Conservation (phyloP, 2,329 filamentous ascomycete genomes). For the Sclerotinia borealis region DNA sequence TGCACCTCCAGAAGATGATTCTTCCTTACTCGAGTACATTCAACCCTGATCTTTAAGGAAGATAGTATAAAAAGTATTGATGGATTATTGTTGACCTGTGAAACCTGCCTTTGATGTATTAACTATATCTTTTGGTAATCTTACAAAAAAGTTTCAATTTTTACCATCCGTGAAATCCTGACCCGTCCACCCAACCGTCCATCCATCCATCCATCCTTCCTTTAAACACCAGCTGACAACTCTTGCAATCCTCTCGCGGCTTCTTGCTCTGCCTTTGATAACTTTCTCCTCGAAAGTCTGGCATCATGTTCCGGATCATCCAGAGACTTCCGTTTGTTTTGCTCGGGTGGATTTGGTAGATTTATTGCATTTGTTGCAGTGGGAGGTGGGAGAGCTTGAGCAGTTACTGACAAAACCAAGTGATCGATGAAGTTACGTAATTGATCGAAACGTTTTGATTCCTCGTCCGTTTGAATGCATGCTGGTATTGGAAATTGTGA, state of each 20-base stretch:
- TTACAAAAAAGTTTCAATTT: slow-evolving; percentile 7
- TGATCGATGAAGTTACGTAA: slow-evolving; percentile 14
- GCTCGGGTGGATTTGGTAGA: neutral
- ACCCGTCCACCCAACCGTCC: neutral
- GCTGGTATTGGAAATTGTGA: slow-evolving; percentile 9
- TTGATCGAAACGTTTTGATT: slow-evolving; percentile 13
- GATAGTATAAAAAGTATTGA: neutral
- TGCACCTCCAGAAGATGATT: neutral
- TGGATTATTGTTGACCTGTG: neutral
- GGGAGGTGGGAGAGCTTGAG: neutral
- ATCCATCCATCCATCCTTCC: neutral
- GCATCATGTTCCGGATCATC: slow-evolving; percentile 3
- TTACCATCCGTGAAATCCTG: slow-evolving; percentile 9
- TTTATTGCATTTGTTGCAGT: neutral
- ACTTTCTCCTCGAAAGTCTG: slow-evolving; percentile 7
- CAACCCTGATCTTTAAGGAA: neutral
- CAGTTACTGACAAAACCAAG: slow-evolving; percentile 10
- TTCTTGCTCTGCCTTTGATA: slow-evolving; percentile 12
- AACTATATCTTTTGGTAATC: neutral
- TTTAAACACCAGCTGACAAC: slow-evolving; percentile 10
- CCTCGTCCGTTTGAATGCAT: slow-evolving; percentile 12
- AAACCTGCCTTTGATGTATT: slow-evolving; percentile 5
- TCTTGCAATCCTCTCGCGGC: slow-evolving; percentile 9
- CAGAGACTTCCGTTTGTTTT: slow-evolving; percentile 12
- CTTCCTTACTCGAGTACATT: neutral